phyloP scores from a whole-genome alignment of 139 green algal species.

The Mesotaenium endlicherianum region DNA sequence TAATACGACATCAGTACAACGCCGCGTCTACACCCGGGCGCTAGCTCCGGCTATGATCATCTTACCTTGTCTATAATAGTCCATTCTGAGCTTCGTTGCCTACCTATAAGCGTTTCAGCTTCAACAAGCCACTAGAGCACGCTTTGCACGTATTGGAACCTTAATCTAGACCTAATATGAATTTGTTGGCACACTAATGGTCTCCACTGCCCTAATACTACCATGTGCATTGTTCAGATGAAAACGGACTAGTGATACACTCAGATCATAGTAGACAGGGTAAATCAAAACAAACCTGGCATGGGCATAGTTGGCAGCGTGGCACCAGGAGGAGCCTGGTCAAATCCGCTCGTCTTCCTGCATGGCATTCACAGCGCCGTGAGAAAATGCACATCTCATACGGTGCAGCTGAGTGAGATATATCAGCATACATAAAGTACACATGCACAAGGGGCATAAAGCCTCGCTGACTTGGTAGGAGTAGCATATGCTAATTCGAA shows the following conservation, averaged over 20 bases:
- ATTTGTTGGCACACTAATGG: too few species aligned
- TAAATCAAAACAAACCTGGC: constrained; percentile 5
- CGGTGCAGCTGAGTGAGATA: not conserved
- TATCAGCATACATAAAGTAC: not conserved
- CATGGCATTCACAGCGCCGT: not conserved
- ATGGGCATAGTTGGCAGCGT: not conserved
- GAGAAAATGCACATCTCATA: not conserved
- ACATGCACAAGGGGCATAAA: not conserved
- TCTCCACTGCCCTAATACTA: not conserved
- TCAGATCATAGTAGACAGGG: not conserved
- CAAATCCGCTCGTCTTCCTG: constrained; percentile 17
- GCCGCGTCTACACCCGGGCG: too few species aligned
- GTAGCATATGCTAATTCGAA: not conserved
- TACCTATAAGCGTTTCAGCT: too few species aligned
- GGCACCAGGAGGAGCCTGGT: constrained; percentile 11
- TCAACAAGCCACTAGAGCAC: too few species aligned
- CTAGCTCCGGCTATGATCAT: too few species aligned
- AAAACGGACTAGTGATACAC: not conserved
- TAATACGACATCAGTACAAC: too few species aligned
- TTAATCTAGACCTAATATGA: too few species aligned
- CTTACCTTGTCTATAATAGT: too few species aligned
- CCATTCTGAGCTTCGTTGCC: too few species aligned
- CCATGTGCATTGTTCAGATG: not conserved
- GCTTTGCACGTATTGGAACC: too few species aligned
- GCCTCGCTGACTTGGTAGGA: not conserved